Evolutionary conservation across 2,329 filamentous ascomycete species (phyloP).

Genomic region (Colletotrichum theobromicola): DNA sequence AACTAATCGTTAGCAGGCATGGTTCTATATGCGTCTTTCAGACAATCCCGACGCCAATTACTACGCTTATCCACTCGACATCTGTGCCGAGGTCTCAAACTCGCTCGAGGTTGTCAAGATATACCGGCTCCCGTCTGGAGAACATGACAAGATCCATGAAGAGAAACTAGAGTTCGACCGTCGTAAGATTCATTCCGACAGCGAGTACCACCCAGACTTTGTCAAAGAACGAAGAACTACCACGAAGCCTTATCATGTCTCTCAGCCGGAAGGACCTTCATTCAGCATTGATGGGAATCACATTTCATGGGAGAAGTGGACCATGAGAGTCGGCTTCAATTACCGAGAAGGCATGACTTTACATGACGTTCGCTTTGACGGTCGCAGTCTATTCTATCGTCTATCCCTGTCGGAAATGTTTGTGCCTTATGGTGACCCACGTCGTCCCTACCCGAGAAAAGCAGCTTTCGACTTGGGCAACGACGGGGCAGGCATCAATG

Average conservation of each 20-base stretch:
- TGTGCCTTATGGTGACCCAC: slow-evolving; percentile 70
- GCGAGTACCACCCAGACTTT: slow-evolving; percentile 37
- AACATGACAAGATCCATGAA: slow-evolving; percentile 38
- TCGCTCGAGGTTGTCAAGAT: slow-evolving; percentile 54
- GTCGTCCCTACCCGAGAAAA: slow-evolving; percentile 69
- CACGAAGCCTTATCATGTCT: slow-evolving; percentile 43
- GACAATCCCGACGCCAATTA: slow-evolving; percentile 56
- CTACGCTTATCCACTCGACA: slow-evolving; percentile 62
- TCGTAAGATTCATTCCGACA: slow-evolving; percentile 40
- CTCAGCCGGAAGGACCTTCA: slow-evolving; percentile 41
- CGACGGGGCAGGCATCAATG: slow-evolving; percentile 66
- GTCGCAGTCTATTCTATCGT: slow-evolving; percentile 70
- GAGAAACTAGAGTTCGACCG: slow-evolving; percentile 42
- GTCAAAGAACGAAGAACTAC: slow-evolving; percentile 27
- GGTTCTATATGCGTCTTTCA: slow-evolving; percentile 31
- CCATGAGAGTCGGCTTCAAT: slow-evolving; percentile 73
- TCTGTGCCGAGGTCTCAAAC: slow-evolving; percentile 57
- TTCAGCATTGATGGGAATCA: slow-evolving; percentile 48
- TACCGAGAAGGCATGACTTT: slow-evolving; percentile 72
- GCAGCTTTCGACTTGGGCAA: slow-evolving; percentile 75
- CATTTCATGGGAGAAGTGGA: slow-evolving; percentile 69
- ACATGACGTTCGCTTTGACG: slow-evolving; percentile 72
- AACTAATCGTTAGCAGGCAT: background rate
- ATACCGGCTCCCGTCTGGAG: slow-evolving; percentile 49
- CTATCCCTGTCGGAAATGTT: slow-evolving; percentile 73